These are phyloP conservation scores for Phytophthora pisi DNA, from an alignment of 352 stramenopile species.

Conservation along the genomic window DNA sequence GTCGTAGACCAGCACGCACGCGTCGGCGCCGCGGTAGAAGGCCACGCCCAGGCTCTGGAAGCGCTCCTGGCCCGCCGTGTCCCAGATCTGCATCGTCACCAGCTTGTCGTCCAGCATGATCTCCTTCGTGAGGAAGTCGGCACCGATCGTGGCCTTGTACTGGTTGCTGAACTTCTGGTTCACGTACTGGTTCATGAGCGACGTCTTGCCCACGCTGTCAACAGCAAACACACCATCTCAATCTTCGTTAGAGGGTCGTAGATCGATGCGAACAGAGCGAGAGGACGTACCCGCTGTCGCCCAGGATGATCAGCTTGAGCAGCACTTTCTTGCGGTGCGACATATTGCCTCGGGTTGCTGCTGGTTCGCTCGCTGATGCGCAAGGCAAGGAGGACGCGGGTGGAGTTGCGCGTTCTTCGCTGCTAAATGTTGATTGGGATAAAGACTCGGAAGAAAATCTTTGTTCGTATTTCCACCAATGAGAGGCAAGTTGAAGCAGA, in stretches of 20 bases:
- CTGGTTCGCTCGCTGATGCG: slow-evolving; percentile 9
- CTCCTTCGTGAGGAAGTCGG: slow-evolving; percentile 99
- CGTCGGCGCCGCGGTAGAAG: slow-evolving; percentile 99
- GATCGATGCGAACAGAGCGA: neutral
- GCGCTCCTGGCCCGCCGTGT: slow-evolving; percentile 98
- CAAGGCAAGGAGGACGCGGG: neutral
- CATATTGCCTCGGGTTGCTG: slow-evolving; percentile 37
- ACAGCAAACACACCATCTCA: neutral
- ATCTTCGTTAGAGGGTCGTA: no score
- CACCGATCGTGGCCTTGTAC: slow-evolving; percentile 99
- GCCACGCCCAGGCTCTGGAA: slow-evolving; percentile 98
- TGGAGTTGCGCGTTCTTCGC: neutral
- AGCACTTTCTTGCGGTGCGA: slow-evolving; percentile 95
- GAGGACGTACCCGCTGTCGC: slow-evolving; percentile 93
- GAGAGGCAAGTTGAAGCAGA: slow-evolving; percentile 23
- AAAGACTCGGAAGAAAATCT: slow-evolving; percentile 26
- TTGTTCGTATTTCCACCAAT: slow-evolving; percentile 30
- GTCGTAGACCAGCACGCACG: slow-evolving; percentile 98
- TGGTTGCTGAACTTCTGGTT: slow-evolving; percentile 98
- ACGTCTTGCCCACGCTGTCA: slow-evolving; percentile 97
- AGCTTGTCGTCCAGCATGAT: slow-evolving; percentile 95
- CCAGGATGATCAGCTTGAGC: slow-evolving; percentile 98
- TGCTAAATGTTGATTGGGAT: slow-evolving; percentile 29
- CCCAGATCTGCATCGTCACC: slow-evolving; percentile 99
- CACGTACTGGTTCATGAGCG: slow-evolving; percentile 99